Evolutionary conservation across 805 yeast species (phyloP).

Genomic region (Kodamaea hsintzibuensis): DNA sequence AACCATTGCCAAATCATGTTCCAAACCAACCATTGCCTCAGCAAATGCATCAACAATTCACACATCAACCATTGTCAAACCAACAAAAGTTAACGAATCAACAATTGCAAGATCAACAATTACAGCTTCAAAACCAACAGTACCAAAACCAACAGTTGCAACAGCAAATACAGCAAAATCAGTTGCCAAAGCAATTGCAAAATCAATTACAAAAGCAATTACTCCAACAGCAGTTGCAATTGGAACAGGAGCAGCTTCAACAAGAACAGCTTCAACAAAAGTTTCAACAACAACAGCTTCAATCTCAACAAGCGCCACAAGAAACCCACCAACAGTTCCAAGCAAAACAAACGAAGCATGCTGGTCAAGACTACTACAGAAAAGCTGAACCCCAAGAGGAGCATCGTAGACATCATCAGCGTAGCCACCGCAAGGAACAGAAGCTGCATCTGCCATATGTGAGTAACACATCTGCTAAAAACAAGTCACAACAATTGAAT

Average conservation of each 20-base stretch:
- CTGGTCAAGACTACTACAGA: not conserved
- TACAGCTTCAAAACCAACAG: not conserved
- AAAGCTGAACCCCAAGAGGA: not conserved
- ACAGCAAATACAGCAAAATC: not conserved
- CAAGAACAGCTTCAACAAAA: not conserved
- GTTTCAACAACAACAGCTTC: not conserved
- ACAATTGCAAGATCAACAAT: slow-evolving; percentile 1
- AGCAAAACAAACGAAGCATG: not conserved
- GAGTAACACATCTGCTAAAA: slow-evolving; percentile 13
- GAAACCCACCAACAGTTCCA: not conserved
- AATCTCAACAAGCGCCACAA: not conserved
- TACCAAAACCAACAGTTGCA: slow-evolving; percentile 1
- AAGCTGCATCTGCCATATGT: slow-evolving; percentile 12
- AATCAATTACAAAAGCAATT: not conserved
- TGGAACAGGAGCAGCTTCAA: not conserved
- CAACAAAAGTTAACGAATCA: not conserved
- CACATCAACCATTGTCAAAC: not conserved
- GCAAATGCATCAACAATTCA: not conserved
- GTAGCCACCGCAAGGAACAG: slow-evolving; percentile 4
- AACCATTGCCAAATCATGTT: not conserved
- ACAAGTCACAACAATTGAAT: slow-evolving; percentile 37
- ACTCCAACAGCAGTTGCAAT: slow-evolving; percentile 2
- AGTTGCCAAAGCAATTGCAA: not conserved
- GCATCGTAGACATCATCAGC: slow-evolving; percentile 5
- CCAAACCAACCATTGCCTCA: not conserved